Evolutionary conservation across 2,329 filamentous ascomycete species (phyloP).

Genomic region (Biscogniauxia marginata): DNA sequence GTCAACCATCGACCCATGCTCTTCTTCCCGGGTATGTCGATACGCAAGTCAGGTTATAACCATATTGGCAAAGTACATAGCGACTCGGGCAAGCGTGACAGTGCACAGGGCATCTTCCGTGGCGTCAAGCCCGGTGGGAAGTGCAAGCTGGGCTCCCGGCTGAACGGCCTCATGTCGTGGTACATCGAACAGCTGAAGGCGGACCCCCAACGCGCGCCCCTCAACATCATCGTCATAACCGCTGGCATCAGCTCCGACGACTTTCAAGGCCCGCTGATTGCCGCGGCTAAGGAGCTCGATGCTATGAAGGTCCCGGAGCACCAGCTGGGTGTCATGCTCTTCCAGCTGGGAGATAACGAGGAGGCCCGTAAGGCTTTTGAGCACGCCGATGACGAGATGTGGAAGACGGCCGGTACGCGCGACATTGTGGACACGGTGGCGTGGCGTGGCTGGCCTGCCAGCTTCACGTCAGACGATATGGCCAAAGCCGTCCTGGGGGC

Average conservation of each 20-base stretch:
- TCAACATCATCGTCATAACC: constrained; percentile 31
- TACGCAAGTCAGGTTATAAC: constrained; percentile 28
- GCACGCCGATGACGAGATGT: constrained; percentile 25
- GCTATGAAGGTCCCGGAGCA: constrained; percentile 17
- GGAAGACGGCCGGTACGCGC: constrained; percentile 17
- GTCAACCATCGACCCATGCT: constrained; percentile 21
- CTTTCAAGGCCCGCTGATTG: constrained; percentile 18
- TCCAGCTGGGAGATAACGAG: constrained; percentile 27
- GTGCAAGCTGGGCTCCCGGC: constrained; percentile 29
- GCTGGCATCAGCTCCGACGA: constrained; percentile 23
- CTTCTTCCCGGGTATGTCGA: constrained; percentile 24
- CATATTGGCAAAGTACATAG: constrained; percentile 25
- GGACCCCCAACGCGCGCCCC: constrained; percentile 26
- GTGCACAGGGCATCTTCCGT: constrained; percentile 24
- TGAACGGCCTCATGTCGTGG: constrained; percentile 27
- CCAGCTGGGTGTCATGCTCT: constrained; percentile 42
- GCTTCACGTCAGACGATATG: constrained; percentile 24
- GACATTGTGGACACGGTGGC: constrained; percentile 28
- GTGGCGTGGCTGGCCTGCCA: constrained; percentile 24
- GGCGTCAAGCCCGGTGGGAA: constrained; percentile 26
- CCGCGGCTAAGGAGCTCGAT: constrained; percentile 19
- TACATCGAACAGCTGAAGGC: constrained; percentile 28
- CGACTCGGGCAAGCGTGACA: constrained; percentile 24
- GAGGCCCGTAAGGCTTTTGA: constrained; percentile 22
- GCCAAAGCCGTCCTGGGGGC: constrained; percentile 23